Evolutionary conservation across 2,329 filamentous ascomycete genomes (phyloP), one percentile per base, ranked within the genome.

Genomic region (Cordyceps tenuipes): DNA sequence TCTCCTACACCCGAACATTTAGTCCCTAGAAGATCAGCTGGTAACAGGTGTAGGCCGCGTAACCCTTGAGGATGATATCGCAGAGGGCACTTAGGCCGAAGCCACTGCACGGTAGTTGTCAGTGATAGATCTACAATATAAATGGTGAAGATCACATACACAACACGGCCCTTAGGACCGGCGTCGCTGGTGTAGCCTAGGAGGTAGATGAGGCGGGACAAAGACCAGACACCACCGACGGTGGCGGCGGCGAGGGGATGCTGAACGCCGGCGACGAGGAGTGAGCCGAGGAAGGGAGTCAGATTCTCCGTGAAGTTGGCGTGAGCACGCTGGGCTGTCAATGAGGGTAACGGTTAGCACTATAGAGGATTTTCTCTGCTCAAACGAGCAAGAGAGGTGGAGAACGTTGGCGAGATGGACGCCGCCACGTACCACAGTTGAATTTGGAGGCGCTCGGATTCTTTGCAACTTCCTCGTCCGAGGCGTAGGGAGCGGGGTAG

Each of bases 401-500:
- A 17, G 31, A 44, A 17, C 39, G 57, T 60, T 23, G 36, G 31
- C 13, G 19, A 23, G 29, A 13, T 43, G 15, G 29, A 4, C 2
- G 43, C 17, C 62, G 62, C 65, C 69, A 69, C 74, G 29, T 70
- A 79, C 78, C 81, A 74, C 84, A 87, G 77, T 88, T 88, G 76
- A 88, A 87, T 57, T 70, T 68, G 69, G 73, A 80, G 48, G 79
- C 83, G 53, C 77, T 77, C 51, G 76, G 74, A 67, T 84, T 76
- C 72, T 82, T 81, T 34, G 75, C 76, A 21, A 81, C 81, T 49
- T 78, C 73, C 65, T 85, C 82, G 43, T 76, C 70, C 39, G 72
- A 75, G 51, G 81, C 84, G 66, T 87, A 87, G 48, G 79, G 67
- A 57, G 73, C 77, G 29, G 85, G 85, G 66, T 86, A 87, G 48